Percentiles rank a stretch among this genome's conserved stretches.
Evolutionary conservation across 805 yeast species (phyloP).

Genomic region (Candida ficus): DNA sequence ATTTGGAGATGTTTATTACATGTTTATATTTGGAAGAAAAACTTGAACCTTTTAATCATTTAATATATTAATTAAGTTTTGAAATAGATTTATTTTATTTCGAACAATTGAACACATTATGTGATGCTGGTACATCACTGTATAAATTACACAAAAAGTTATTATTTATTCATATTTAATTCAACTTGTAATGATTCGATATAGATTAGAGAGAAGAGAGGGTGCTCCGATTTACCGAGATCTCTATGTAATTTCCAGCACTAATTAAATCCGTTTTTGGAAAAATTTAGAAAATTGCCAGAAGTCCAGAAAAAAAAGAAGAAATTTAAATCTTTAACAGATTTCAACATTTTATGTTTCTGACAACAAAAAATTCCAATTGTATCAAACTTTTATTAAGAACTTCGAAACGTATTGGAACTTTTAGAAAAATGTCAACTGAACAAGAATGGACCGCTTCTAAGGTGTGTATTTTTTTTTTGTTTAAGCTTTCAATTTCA

Average conservation of each 20-base stretch:
- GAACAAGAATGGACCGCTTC: constrained; percentile 28
- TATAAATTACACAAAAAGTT: too few relatives aligned
- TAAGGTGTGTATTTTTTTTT: constrained; percentile 18
- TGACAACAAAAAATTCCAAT: constrained; percentile 12
- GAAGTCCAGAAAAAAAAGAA: constrained; percentile 3
- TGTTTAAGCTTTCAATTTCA: background rate
- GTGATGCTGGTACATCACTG: too few relatives aligned
- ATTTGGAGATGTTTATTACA: constrained; percentile 22
- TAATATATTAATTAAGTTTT: too few relatives aligned
- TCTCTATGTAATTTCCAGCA: constrained; percentile 12
- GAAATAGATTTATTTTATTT: too few relatives aligned
- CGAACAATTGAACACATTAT: too few relatives aligned
- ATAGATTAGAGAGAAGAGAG: too few relatives aligned
- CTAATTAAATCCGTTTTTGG: constrained; percentile 1
- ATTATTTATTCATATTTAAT: too few relatives aligned
- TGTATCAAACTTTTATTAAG: constrained; percentile 3
- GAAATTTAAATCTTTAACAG: background rate
- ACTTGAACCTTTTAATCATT: too few relatives aligned
- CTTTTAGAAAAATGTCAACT: constrained; percentile 21
- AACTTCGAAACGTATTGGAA: constrained; percentile 9
- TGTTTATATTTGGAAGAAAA: constrained; percentile 20
- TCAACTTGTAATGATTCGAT: too few relatives aligned
- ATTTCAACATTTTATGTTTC: constrained; percentile 13
- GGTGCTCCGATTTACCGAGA: too few relatives aligned
- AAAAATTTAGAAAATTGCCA: background rate